Evolutionary conservation across 257 asterid genomes (phyloP).

Genomic region (Solanum paucissectum): DNA sequence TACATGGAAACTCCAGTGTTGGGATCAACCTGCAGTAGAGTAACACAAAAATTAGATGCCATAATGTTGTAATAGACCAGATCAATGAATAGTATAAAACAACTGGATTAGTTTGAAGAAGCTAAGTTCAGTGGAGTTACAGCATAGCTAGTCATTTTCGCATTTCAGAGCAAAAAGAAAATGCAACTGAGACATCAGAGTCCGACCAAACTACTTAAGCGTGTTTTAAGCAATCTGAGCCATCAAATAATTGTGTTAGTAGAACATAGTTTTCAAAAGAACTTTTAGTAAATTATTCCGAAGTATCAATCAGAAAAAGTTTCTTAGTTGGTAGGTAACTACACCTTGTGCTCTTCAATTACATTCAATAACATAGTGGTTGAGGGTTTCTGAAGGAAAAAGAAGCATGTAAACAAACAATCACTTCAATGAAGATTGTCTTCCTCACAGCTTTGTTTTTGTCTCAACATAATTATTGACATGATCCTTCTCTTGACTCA

Average conservation of each 20-base stretch:
- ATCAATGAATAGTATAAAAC: neutral
- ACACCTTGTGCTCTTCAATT: neutral
- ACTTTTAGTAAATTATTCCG: neutral
- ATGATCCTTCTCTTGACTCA: neutral
- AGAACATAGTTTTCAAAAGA: neutral
- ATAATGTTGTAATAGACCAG: neutral
- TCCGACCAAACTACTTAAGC: neutral
- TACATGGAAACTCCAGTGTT: conserved; percentile 90
- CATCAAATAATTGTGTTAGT: neutral
- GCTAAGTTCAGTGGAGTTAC: neutral
- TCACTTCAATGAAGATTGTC: neutral
- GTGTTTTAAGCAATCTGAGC: neutral
- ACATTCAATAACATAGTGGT: neutral
- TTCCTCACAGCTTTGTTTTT: neutral
- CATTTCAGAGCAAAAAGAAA: neutral
- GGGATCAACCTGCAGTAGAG: conserved; percentile 77
- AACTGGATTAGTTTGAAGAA: neutral
- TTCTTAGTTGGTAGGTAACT: neutral
- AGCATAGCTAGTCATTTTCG: neutral
- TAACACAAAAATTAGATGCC: neutral
- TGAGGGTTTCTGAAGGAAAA: neutral
- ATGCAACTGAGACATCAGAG: neutral
- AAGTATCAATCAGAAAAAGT: neutral
- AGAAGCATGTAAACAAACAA: neutral
- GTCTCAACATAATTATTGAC: neutral